Conservation (phyloP, 192 early-diverging fungal species). For the Dimargaris verticillata region DNA sequence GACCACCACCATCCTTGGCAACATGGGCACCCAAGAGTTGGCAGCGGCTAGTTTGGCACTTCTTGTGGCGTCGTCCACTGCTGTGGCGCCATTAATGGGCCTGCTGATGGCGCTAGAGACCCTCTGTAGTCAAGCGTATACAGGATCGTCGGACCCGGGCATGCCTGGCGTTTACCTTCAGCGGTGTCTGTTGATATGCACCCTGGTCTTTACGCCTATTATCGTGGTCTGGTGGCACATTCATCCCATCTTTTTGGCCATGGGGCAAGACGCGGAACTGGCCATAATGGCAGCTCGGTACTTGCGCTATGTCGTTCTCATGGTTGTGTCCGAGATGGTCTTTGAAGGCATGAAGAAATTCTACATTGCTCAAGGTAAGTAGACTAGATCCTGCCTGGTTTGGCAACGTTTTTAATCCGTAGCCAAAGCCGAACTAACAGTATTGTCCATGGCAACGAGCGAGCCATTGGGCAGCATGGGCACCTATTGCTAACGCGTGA, state of each 20-base stretch:
- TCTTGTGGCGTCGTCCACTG: conserved; percentile 17
- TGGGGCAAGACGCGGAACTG: conserved; percentile 49
- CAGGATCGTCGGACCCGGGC: conserved; percentile 29
- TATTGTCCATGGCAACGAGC: too few relatives aligned
- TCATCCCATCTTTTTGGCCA: conserved; percentile 35
- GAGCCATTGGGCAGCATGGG: too few relatives aligned
- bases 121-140: conserved; percentile 38
- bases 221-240: conserved; percentile 46
- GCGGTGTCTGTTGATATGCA: conserved; percentile 49
- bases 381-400: too few relatives aligned
- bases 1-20: background rate
- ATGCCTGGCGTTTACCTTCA: conserved; percentile 42
- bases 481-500: too few relatives aligned
- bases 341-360: conserved; percentile 60
- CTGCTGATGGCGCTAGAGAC: conserved; percentile 46
- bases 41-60: conserved; percentile 34
- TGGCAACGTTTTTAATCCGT: too few relatives aligned
- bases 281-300: conserved; percentile 16
- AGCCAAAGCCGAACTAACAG: too few relatives aligned
- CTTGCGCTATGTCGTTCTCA: conserved; percentile 25
- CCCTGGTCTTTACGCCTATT: conserved; percentile 48
- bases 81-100: conserved; percentile 32
- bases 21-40: conserved; percentile 23
- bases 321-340: conserved; percentile 37
- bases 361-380: conserved; percentile 51